Evolutionary conservation across 768 basidiomycete species (phyloP).

Genomic region (Boletellus ananiceps): DNA sequence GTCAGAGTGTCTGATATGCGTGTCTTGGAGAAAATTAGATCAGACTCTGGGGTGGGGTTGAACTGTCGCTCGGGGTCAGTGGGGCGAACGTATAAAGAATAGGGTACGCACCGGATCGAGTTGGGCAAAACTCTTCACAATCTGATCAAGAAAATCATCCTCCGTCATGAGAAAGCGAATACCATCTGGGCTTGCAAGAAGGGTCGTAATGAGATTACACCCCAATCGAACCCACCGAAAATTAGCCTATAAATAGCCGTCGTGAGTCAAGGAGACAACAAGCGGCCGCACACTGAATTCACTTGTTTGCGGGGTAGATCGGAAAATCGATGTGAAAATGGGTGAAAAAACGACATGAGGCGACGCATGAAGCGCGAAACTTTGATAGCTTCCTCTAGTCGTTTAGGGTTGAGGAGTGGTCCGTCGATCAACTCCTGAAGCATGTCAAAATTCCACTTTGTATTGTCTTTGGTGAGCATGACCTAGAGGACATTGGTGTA

Average conservation of each 20-base stretch:
- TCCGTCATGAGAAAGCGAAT: slow-evolving; percentile 74
- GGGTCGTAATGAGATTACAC: slow-evolving; percentile 74
- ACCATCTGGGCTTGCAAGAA: slow-evolving; percentile 81
- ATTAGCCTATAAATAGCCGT: slow-evolving; percentile 49
- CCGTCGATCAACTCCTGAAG: slow-evolving; percentile 89
- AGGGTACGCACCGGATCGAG: slow-evolving; percentile 73
- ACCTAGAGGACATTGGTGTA: slow-evolving; percentile 46
- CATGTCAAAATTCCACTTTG: slow-evolving; percentile 90
- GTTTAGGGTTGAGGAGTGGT: slow-evolving; percentile 82
- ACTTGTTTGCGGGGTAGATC: slow-evolving; percentile 72
- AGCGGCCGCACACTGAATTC: slow-evolving; percentile 2
- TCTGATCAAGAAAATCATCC: slow-evolving; percentile 80
- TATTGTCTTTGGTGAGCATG: slow-evolving; percentile 80
- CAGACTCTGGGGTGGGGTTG: slow-evolving; percentile 65
- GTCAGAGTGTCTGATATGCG: slow-evolving; percentile 80
- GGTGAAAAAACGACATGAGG: slow-evolving; percentile 91
- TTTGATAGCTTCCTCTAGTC: slow-evolving; percentile 92
- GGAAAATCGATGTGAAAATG: slow-evolving; percentile 83
- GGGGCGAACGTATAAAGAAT: neutral
- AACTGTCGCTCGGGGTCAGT: slow-evolving; percentile 41
- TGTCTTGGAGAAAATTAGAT: slow-evolving; percentile 81
- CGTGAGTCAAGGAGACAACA: neutral
- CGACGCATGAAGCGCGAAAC: slow-evolving; percentile 86
- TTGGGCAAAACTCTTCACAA: slow-evolving; percentile 84
- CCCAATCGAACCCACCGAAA: slow-evolving; percentile 84